Base-by-base conservation (phyloP, 208 protist genomes). In the Leishmania arabica region DNA sequence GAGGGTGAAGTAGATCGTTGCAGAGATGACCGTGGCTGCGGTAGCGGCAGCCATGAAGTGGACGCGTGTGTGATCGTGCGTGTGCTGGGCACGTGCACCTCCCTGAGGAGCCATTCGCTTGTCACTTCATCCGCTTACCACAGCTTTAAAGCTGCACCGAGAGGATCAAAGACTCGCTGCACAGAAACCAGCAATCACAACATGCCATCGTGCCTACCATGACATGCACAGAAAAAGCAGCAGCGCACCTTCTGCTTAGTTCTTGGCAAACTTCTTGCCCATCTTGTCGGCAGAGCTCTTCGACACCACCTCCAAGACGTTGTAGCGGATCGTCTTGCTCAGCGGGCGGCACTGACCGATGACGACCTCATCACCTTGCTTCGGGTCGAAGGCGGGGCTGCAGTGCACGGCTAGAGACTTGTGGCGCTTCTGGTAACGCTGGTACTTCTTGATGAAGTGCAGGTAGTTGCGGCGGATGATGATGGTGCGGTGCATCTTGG, bases 341-440 rank as follows among this genome's bases (percentile, higher is more conserved):
- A 99, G 93, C 64, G 99, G 99, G 93, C 95, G 93, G 98, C 99
- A 99, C 96, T 99, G 98, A 78, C 99, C 99, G 77, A 99, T 94
- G 80, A 99, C 96, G 79, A 99, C 99, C 80, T 95, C 87, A 87
- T 99, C 99, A 89, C 99, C 99, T 71, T 97, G 96, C 88, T 99
- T 98, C 47, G 99, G 92, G 87, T 98, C 95, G 94, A 99, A 99
- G 89, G 90, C 91, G 24, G 99, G 99, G 74, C 98, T 99, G 91
- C 94, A 94, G 97, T 99, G 99, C 75, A 99, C 99, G 51, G 99
- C 89, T 54, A 99, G 92, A 85, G 99, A 99, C 81, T 96, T 99
- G 97, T 99, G 99, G 85, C 99, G 97, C 98, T 99, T 99, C 95
- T 99, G 99, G 94, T 99, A 99, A 90, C 99, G 95, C 94, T 99